A percentile compares a stretch with the other conserved stretches of the same genome.
These are phyloP conservation scores for Penicillium sp. DNA, from an alignment of 2,329 filamentous ascomycete genomes.

Conservation along the genomic window DNA sequence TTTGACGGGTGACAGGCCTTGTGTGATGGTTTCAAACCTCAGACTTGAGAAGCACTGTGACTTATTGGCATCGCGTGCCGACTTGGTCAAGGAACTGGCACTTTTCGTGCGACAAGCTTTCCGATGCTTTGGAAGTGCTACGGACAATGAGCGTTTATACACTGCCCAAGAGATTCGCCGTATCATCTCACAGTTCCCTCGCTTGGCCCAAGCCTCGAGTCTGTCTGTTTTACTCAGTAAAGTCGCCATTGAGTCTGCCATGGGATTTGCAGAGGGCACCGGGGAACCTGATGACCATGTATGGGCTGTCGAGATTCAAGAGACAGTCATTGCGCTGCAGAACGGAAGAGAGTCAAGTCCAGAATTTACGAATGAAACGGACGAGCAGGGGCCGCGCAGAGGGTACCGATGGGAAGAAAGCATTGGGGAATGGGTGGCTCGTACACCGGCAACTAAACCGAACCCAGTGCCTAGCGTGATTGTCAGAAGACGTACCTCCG, in stretches of 20 bases:
- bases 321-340: constrained; percentile 27
- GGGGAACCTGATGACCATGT: constrained; percentile 37
- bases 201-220: constrained; percentile 18
- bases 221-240: constrained; percentile 33
- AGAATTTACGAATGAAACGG: constrained; percentile 13
- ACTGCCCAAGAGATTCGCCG: constrained; percentile 26
- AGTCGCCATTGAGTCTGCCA: constrained; percentile 39
- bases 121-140: constrained; percentile 30
- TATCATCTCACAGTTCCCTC: constrained; percentile 26
- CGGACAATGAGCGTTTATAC: constrained; percentile 21
- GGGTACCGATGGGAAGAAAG: constrained; percentile 55
- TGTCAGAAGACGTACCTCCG: constrained; percentile 6
- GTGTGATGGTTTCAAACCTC: constrained; percentile 15
- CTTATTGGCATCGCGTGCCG: constrained; percentile 27
- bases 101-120: constrained; percentile 35
- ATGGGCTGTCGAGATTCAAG: constrained; percentile 41
- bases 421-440: constrained; percentile 57
- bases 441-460: constrained; percentile 41
- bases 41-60: constrained; percentile 32
- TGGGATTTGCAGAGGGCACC: constrained; percentile 41
- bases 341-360: constrained; percentile 6
- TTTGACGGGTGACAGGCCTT: constrained; percentile 5
- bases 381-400: constrained; percentile 14
- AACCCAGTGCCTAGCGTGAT: constrained; percentile 10
- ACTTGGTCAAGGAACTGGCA: constrained; percentile 35